Evolutionary conservation across 768 basidiomycete species (phyloP), one percentile per base, ranked within the genome.

Genomic region (Clavaria fumosa): DNA sequence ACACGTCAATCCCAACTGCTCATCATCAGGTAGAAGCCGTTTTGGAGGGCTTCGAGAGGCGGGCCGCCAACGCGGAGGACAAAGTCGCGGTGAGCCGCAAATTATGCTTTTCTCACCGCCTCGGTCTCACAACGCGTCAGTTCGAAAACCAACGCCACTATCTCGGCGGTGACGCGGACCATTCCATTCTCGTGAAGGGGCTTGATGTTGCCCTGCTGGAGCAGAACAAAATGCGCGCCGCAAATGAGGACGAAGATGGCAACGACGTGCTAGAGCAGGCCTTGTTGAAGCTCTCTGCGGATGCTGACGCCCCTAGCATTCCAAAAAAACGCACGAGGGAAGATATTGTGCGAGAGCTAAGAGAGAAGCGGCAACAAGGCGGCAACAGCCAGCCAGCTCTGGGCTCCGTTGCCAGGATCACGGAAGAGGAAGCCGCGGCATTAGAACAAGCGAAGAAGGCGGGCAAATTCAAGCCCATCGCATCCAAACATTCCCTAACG

Each of bases 131-230:
- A 17, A 42, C 11, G 23, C 44, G 4, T 12, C 32, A 84, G 79
- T 61, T 85, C 12, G 82, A 84, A 38, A 67, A 73, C 38, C 70
- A 85, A 50, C 66, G 88, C 23, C 66, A 63, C 40, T 84, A 82
- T 52, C 70, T 89, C 4, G 86, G 86, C 12, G 84, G 86, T 24
- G 85, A 93, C 53, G 72, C 75, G 28, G 69, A 81, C 41, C 88
- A 91, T 52, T 76, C 84, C 7, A 70, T 90, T 40, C 71, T 90
- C 7, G 84, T 90, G 28, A 93, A 89, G 50, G 86, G 86, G 19
- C 74, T 96, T 32, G 91, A 96, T 51, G 67, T 79, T 45, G 79
- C 85, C 0, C 69, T 95, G 5, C 64, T 95, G 11, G 81, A 86
- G 49, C 82, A 86, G 47, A 76, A 81, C 45, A 88, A 77, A 56